Conservation (phyloP, 805 yeast genomes). For the Myxozyma sirexii region DNA sequence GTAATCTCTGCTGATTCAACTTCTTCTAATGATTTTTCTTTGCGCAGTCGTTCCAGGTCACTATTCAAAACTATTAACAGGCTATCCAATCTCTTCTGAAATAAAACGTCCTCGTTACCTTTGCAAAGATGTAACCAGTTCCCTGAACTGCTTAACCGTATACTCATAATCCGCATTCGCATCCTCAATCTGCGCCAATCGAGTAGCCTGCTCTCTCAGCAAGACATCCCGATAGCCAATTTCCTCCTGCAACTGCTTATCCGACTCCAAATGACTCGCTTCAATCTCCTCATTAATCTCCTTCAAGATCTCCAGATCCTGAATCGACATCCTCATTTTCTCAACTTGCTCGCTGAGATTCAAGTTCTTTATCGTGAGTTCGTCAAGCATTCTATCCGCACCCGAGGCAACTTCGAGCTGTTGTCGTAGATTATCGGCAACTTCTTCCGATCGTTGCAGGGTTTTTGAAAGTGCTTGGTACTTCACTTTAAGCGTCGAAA, state of each 20-base stretch:
- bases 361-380: constrained; percentile 46
- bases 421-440: constrained; percentile 34
- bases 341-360: constrained; percentile 44
- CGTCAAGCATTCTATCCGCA: constrained; percentile 45
- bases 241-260: constrained; percentile 48
- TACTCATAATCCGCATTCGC: constrained; percentile 30
- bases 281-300: constrained; percentile 57
- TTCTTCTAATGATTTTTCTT: constrained; percentile 24
- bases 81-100: neutral
- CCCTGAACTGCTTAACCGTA: constrained; percentile 35
- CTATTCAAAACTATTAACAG: neutral
- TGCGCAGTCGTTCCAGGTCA: constrained; percentile 35
- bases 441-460: constrained; percentile 24
- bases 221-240: constrained; percentile 38
- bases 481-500: constrained; percentile 5
- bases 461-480: constrained; percentile 12
- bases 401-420: constrained; percentile 43
- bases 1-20: constrained; percentile 25
- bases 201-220: constrained; percentile 25
- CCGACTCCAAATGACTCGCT: constrained; percentile 48
- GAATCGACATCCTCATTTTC: constrained; percentile 47
- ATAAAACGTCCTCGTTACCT: constrained; percentile 6
- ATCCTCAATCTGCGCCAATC: constrained; percentile 21
- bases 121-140: constrained; percentile 39
- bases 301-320: constrained; percentile 57